These are phyloP conservation scores for Cyclotella kingstonii DNA, from an alignment of 108 stramenopile genomes.

Conservation along the genomic window DNA sequence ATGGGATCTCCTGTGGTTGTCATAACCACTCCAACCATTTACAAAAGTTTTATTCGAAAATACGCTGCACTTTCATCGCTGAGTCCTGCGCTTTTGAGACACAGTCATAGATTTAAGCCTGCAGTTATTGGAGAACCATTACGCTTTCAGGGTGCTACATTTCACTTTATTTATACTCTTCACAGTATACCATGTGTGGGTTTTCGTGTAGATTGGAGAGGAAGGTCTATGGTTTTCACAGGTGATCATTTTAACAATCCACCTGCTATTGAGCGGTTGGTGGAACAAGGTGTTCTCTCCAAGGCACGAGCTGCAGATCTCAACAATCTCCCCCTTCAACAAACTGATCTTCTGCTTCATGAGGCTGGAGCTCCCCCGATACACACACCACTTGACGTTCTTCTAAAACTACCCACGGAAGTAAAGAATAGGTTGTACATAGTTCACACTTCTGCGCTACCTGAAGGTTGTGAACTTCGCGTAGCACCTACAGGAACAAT, in stretches of 20 bases:
- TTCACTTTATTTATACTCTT: conserved; percentile 89
- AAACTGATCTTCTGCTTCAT: conserved; percentile 85
- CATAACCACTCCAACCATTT: conserved; percentile 92
- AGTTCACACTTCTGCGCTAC: conserved; percentile 86
- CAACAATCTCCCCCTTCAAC: conserved; percentile 79
- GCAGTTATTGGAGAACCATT: conserved; percentile 89
- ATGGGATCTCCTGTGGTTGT: conserved; percentile 86
- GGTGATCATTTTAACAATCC: conserved; percentile 94
- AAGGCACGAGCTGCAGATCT: conserved; percentile 77
- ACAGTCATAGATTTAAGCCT: conserved; percentile 81
- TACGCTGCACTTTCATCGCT: conserved; percentile 88
- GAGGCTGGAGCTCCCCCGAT: conserved; percentile 93
- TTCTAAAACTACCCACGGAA: conserved; percentile 63
- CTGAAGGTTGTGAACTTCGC: conserved; percentile 66
- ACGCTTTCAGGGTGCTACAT: conserved; percentile 83
- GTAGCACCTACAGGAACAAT: conserved; percentile 89
- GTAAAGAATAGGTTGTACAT: conserved; percentile 89
- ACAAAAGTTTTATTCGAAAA: conserved; percentile 93
- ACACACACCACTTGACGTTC: conserved; percentile 87
- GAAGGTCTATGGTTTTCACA: conserved; percentile 87
- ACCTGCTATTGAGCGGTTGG: conserved; percentile 59
- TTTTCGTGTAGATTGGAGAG: conserved; percentile 88
- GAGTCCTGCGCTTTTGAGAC: conserved; percentile 73
- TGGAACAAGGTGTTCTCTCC: conserved; percentile 73
- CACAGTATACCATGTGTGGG: conserved; percentile 93